These are phyloP conservation scores for Linderina pennispora DNA, from an alignment of 192 early-diverging fungal genomes.

Conservation along the genomic window DNA sequence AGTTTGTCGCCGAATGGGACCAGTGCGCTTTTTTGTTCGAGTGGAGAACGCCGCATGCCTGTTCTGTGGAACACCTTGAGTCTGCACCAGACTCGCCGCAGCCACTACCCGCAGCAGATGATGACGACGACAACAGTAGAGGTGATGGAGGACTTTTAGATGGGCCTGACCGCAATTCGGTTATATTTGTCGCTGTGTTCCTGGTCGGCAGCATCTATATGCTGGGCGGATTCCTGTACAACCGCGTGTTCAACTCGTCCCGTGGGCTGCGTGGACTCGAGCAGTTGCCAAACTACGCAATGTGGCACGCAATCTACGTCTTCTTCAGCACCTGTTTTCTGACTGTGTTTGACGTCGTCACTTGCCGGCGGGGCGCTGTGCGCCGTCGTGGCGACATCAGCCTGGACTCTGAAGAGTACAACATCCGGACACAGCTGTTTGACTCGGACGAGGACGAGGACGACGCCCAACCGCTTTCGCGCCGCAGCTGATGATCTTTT, in stretches of 20 bases:
- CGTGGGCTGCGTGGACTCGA: conserved; percentile 43
- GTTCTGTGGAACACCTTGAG: conserved; percentile 6
- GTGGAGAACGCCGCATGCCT: conserved; percentile 47
- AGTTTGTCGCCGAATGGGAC: conserved; percentile 39
- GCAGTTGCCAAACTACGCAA: conserved; percentile 49
- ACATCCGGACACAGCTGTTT: conserved; percentile 32
- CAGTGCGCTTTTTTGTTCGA: conserved; percentile 49
- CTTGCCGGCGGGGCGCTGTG: conserved; percentile 18
- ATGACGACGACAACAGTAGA: not conserved
- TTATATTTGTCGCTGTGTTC: conserved; percentile 33
- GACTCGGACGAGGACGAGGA: conserved; percentile 12
- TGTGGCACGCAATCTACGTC: conserved; percentile 42
- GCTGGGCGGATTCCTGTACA: conserved; percentile 50
- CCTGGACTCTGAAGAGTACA: conserved; percentile 32
- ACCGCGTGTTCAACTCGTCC: conserved; percentile 45
- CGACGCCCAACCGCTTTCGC: conserved; percentile 15
- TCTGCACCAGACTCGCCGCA: conserved; percentile 1
- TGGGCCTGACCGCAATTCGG: conserved; percentile 15
- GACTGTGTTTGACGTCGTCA: conserved; percentile 1
- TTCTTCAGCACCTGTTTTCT: conserved; percentile 10
- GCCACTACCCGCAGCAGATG: not conserved
- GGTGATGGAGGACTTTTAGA: not conserved
- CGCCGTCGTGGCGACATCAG: too few species aligned
- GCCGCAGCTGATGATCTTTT: too few species aligned
- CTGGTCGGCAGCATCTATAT: conserved; percentile 44